Base-by-base conservation (phyloP, 371 early-diverging fungal species). In the Mucor irregularis region DNA sequence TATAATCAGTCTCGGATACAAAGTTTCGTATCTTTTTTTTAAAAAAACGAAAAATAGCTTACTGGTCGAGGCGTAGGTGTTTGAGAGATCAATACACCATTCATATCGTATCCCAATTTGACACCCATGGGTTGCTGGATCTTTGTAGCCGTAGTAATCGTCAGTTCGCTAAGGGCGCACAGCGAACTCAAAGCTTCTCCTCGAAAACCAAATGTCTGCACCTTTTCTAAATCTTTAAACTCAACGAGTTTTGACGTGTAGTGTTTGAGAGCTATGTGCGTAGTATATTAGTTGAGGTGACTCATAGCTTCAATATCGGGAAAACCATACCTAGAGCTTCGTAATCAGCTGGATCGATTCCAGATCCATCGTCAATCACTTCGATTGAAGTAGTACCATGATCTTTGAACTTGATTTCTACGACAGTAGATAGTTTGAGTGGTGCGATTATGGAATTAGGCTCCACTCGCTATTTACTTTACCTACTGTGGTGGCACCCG, bases 291-390 rank as follows among this genome's bases (percentile, higher is more conserved):
- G 21, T 30, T n/a, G n/a, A n/a, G n/a, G n/a, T n/a, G n/a, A n/a
- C n/a, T n/a, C n/a, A n/a, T n/a, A 14, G 4, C 30, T 34, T 55
- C 53, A 54, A 54, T 22, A 19, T 34, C 31, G 1, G 13, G 10
- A 24, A 22, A 6, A 16, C 13, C 47, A 47, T 73, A 80, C 93
- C 92, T 19, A 93, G 62, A 2, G 72, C 59, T 30, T 80, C 83
- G 49, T 84, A 85, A 69, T 93, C 82, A 5, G 66, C 64, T 10
- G 73, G 66, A 11, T 68, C 55, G 51, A 97, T 89, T 1, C 98
- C 98, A 29, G 61, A 69, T 4, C 97, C 97, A 75, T 96, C 89
- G 67, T 97, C 97, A 19, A 78, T 65, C 2, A 97, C 91, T 24
- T 89, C 87, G 19, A 98, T 68, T 11, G 78, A 76, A 3, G 84